Evolutionary conservation across 495 filamentous ascomycete genomes (phyloP).

Genomic region (Neurospora africana): DNA sequence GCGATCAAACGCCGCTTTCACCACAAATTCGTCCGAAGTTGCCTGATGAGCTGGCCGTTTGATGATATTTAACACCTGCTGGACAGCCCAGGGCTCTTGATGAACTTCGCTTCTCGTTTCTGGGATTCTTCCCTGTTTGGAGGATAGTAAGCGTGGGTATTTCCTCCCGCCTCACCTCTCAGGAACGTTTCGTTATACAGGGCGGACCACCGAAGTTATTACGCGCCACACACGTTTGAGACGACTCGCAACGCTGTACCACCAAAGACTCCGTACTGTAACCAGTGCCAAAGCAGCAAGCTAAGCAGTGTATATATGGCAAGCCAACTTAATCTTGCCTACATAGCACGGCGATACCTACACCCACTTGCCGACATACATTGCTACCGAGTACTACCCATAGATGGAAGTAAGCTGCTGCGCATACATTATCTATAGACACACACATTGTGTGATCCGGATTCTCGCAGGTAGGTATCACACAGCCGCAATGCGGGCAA

Average conservation of each 20-base stretch:
- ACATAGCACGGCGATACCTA: neutral
- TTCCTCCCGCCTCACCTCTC: neutral
- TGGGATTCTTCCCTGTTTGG: neutral
- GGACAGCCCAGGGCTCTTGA: neutral
- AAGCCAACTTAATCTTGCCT: neutral
- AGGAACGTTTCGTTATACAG: neutral
- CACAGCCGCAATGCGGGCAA: neutral
- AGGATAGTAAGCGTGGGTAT: neutral
- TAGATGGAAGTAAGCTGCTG: neutral
- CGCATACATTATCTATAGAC: neutral
- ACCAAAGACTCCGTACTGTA: neutral
- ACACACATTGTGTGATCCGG: neutral
- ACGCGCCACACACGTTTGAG: neutral
- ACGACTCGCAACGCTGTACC: neutral
- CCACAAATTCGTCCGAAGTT: neutral
- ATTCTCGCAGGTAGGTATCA: neutral
- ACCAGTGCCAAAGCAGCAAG: neutral
- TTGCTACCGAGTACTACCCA: neutral
- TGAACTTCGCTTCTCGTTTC: neutral
- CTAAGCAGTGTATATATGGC: neutral
- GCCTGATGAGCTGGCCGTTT: neutral
- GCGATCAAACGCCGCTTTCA: neutral
- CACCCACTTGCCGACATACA: neutral
- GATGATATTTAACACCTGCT: neutral
- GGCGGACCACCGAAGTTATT: neutral